Evolutionary conservation across 1,284 basidiomycete species (phyloP).

Genomic region (Puccinia triticina): DNA sequence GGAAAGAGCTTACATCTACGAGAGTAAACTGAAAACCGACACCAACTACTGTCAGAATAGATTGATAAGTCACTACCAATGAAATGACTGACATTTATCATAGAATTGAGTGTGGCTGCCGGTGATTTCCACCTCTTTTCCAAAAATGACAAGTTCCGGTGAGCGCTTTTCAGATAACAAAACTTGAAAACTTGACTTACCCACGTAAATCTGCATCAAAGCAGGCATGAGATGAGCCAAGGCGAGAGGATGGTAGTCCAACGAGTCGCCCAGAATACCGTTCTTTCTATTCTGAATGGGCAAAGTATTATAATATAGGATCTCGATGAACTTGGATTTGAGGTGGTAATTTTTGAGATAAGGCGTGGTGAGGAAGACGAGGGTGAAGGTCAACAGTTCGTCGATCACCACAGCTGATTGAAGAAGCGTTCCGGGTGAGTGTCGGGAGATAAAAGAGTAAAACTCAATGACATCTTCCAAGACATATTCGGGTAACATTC

Average conservation of each 20-base stretch:
- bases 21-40: constrained; percentile 39
- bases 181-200: constrained; percentile 62
- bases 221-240: constrained; percentile 87
- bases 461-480: constrained; percentile 93
- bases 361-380: constrained; percentile 89
- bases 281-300: constrained; percentile 74
- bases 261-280: constrained; percentile 77
- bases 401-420: constrained; percentile 61
- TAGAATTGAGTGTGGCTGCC: constrained; percentile 98
- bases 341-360: constrained; percentile 99
- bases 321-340: constrained; percentile 97
- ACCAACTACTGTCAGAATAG: not conserved
- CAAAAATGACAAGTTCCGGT: not conserved
- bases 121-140: constrained; percentile 88
- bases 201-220: constrained; percentile 92
- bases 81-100: constrained; percentile 71
- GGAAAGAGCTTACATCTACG: constrained; percentile 41
- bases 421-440: constrained; percentile 41
- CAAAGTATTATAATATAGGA: constrained; percentile 79
- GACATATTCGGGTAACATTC: constrained; percentile 89
- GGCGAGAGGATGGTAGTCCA: constrained; percentile 84
- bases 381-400: constrained; percentile 83
- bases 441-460: constrained; percentile 75
- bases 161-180: not conserved
- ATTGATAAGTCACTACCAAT: not conserved